phyloP scores from a whole-genome alignment of 106 monocot genomes.

The Hemerocallis citrina region DNA sequence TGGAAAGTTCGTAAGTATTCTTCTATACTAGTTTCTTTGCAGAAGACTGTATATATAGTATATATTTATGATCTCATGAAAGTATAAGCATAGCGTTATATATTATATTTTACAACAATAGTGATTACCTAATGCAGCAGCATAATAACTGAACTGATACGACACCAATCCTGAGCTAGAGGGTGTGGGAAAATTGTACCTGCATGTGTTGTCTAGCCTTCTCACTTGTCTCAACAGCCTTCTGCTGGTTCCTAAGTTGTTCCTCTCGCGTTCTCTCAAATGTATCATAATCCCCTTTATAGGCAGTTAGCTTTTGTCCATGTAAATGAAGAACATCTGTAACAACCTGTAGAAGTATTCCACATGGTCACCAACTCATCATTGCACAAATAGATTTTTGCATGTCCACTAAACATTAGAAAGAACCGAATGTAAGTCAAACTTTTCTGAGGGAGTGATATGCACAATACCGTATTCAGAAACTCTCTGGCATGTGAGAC shows the following conservation, averaged over 20 bases:
- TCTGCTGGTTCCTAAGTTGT: slow-evolving; percentile 83
- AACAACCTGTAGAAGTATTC: slow-evolving; percentile 55
- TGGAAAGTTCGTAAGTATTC: no score
- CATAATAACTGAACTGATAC: no score
- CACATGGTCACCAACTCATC: no score
- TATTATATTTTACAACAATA: no score
- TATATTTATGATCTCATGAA: no score
- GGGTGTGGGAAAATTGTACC: slow-evolving; percentile 21
- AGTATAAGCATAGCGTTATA: no score
- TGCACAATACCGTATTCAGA: slow-evolving; percentile 66
- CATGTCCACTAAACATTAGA: not conserved
- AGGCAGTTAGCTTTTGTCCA: slow-evolving; percentile 56
- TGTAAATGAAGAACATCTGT: slow-evolving; percentile 93
- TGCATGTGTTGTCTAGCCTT: slow-evolving; percentile 96
- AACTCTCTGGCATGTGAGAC: slow-evolving; percentile 99
- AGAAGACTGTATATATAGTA: no score
- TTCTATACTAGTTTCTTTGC: no score
- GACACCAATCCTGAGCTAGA: not conserved
- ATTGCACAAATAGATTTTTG: not conserved
- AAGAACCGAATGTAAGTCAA: no score
- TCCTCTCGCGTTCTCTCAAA: slow-evolving; percentile 89
- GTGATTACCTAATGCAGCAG: no score
- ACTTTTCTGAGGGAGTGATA: not conserved
- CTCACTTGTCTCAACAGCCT: slow-evolving; percentile 85
- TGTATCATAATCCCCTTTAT: slow-evolving; percentile 98